Evolutionary conservation across 768 basidiomycete species (phyloP), one percentile per base, ranked within the genome.

Genomic region (Tricholoma furcatifolium): DNA sequence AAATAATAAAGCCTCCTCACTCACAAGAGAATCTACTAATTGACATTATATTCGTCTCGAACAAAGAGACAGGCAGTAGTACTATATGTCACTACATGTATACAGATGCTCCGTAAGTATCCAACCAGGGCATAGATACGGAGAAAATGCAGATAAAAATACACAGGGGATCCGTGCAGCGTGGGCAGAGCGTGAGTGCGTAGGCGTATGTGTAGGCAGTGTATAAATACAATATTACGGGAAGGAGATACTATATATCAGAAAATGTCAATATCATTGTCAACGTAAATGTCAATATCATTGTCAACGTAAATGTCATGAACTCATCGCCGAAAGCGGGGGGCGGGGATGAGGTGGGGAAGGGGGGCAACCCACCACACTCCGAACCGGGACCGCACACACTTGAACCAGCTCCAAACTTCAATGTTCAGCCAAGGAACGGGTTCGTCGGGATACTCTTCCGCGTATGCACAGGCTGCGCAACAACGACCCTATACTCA

Each of bases 401-500:
- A n/a, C n/a, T n/a, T n/a, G n/a, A n/a, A n/a, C n/a, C n/a, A n/a
- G n/a, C n/a, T n/a, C n/a, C n/a, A n/a, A n/a, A n/a, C n/a, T n/a
- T n/a, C n/a, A n/a, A n/a, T n/a, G n/a, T n/a, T n/a, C n/a, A 32
- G 44, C 30, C 30, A 17, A 51, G 27, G 56, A 83, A 84, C 2
- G 84, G 82, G 66, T 85, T 84, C 50, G 77, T 77, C 21, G 69
- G 62, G 55, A 73, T 71, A 60, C 77, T 79, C 71, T 76, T 78
- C 61, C 76, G 68, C 54, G 67, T 62, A 58, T 61, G 20, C 6
- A 55, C 35, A 17, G 62, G 52, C 7, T 57, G 59, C 9, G 61
- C 58, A 24, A 70, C 60, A 43, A 59, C 62, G 32, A 73, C 66
- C 31, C 61, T 61, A 51, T 80, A 74, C 63, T 88, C 86, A 62